Percentiles rank a stretch among this genome's conserved stretches.
These are phyloP conservation scores for Medakamo hakoo DNA, from an alignment of 139 green algal species.

Conservation along the genomic window DNA sequence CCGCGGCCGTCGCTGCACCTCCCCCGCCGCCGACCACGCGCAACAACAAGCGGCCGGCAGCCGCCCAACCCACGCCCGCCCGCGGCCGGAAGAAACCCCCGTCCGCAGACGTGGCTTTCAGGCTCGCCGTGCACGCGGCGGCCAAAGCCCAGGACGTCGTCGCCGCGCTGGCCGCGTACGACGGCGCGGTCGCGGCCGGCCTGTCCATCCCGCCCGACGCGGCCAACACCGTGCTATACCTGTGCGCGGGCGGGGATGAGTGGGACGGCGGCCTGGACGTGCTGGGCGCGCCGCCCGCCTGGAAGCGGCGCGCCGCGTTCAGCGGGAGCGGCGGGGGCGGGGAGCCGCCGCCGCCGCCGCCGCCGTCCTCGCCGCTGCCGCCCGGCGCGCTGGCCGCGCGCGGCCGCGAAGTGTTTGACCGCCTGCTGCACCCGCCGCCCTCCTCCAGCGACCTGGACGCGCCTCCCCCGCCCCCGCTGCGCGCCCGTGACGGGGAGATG, in stretches of 20 bases:
- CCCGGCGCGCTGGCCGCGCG: constrained; percentile 1
- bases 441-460: neutral
- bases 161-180: constrained; percentile 18
- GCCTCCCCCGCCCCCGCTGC: constrained; percentile 6
- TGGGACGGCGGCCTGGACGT: constrained; percentile 15
- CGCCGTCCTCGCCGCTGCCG: neutral
- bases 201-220: constrained; percentile 9
- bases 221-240: constrained; percentile 23
- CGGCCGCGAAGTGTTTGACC: constrained; percentile 1
- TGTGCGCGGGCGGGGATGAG: constrained; percentile 24
- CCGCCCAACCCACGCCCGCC: too few species aligned
- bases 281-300: neutral
- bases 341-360: neutral
- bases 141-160: constrained; percentile 9
- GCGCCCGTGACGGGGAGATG: constrained; percentile 15
- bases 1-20: too few species aligned
- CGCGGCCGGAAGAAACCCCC: constrained; percentile 2
- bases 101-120: neutral
- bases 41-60: neutral
- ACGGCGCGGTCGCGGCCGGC: constrained; percentile 12
- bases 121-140: constrained; percentile 14
- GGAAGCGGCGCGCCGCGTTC: neutral
- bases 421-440: neutral
- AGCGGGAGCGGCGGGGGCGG: neutral
- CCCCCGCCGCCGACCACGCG: too few species aligned